A percentile compares a stretch with the other conserved stretches of the same genome.
phyloP scores from a whole-genome alignment of 2,329 filamentous ascomycete genomes.

The Apiospora sp. region DNA sequence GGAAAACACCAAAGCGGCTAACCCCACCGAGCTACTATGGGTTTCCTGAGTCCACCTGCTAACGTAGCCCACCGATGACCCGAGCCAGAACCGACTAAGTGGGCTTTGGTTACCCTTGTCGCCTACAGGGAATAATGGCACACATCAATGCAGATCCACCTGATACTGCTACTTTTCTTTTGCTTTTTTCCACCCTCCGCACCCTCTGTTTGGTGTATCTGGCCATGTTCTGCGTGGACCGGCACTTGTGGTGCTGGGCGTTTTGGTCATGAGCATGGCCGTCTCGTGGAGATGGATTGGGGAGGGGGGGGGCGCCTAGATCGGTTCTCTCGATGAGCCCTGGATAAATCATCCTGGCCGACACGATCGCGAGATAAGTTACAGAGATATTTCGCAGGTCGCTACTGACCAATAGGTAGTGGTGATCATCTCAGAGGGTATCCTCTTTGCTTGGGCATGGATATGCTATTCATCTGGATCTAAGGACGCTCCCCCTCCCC shows the following conservation, averaged over 20 bases:
- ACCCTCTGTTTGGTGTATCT: constrained; percentile 1
- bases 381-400: not conserved
- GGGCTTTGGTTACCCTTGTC: constrained; percentile 13
- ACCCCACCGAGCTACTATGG: constrained; percentile 9
- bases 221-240: constrained; percentile 8
- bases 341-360: not conserved
- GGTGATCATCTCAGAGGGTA: not conserved
- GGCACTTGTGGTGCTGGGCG: not conserved
- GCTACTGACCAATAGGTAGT: not conserved
- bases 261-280: not conserved
- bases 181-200: constrained; percentile 3
- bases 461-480: constrained; percentile 14
- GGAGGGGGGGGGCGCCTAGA: not conserved
- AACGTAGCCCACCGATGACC: constrained; percentile 5
- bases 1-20: constrained; percentile 4
- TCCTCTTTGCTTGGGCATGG: constrained; percentile 11
- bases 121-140: constrained; percentile 14
- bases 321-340: not conserved
- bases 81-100: constrained; percentile 19
- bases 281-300: not conserved
- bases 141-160: constrained; percentile 20
- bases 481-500: not conserved
- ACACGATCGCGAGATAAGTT: constrained; percentile 14
- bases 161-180: constrained; percentile 9
- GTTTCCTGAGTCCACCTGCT: not conserved